Evolutionary conservation across 805 yeast genomes (phyloP), one percentile per base, ranked within the genome.

Genomic region (Nakazawaea wickerhamii): DNA sequence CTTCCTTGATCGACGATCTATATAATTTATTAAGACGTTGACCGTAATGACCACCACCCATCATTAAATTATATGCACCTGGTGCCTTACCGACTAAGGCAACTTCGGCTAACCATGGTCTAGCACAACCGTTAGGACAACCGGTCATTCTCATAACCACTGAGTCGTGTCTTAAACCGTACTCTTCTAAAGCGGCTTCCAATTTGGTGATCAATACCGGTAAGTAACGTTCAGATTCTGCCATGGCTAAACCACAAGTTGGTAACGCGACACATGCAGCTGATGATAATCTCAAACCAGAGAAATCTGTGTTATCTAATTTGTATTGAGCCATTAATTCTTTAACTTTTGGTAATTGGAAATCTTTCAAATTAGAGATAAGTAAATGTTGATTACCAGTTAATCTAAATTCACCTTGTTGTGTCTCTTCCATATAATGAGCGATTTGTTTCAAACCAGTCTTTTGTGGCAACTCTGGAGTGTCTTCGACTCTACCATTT

Each of bases 191-290:
- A 17, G 88, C 79, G n/a, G 70, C 76, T 64, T 91, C 98, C 47
- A 91, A 67, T 65, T 89, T 87, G 49, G 82, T 63, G 52, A 91
- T 77, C 54, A 91, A 73, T 38, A 73, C 81, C 7, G 98, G 98
- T 55, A 91, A 71, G 60, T 81, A 83, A 60, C 98, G 81, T 70
- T 91, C 98, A 43, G 95, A 84, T 68, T 91, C 98, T 26, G 98
- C 98, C 97, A 91, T 89, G 15, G 98, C 98, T 58, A 91, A 76
- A 53, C 98, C 98, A 78, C 98, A 91, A 1, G 98, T 91, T 52
- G 98, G 98, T 77, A 91, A 81, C 2, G 96, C 97, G 46, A 91
- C 98, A 77, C 98, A 91, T 0, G 98, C 95, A 20, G 95, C 89
- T 6, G 96, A 87, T 8, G 95, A 83, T 45, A 88, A 73, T 63